These are phyloP conservation scores for Curvularia hawaiiensis DNA, from an alignment of 2,329 filamentous ascomycete species.

Conservation along the genomic window DNA sequence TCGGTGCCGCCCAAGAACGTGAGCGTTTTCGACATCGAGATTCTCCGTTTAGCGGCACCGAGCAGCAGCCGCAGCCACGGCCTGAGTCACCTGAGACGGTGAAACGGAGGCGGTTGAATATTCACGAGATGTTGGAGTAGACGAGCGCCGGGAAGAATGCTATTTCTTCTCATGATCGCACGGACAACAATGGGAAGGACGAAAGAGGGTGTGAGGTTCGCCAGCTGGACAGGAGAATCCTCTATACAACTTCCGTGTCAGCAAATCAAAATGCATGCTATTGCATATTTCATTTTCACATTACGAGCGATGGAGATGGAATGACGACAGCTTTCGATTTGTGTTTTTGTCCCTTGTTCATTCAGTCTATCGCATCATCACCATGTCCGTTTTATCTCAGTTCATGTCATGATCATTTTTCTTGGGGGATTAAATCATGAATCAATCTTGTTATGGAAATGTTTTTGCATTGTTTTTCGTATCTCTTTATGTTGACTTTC, in stretches of 20 bases:
- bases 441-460: too few relatives aligned
- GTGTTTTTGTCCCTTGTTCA: not conserved
- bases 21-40: slow-evolving; percentile 36
- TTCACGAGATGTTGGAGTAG: slow-evolving; percentile 45
- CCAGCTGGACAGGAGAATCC: not conserved
- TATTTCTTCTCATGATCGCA: not conserved
- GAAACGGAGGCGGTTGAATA: slow-evolving; percentile 45
- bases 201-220: not conserved
- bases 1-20: slow-evolving; percentile 23
- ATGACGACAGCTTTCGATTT: not conserved
- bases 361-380: not conserved
- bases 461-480: too few relatives aligned
- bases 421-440: too few relatives aligned
- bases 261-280: not conserved
- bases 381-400: too few relatives aligned
- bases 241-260: not conserved
- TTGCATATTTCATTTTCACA: not conserved
- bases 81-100: slow-evolving; percentile 41
- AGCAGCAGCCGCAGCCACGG: slow-evolving; percentile 19
- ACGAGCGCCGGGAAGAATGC: not conserved
- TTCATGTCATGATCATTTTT: too few relatives aligned
- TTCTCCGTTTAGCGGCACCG: slow-evolving; percentile 32
- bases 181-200: not conserved
- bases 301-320: not conserved
- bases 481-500: too few relatives aligned